Base-by-base conservation (phyloP, 1,139 yeast genomes). In the Sugiyamaella neomexicana region DNA sequence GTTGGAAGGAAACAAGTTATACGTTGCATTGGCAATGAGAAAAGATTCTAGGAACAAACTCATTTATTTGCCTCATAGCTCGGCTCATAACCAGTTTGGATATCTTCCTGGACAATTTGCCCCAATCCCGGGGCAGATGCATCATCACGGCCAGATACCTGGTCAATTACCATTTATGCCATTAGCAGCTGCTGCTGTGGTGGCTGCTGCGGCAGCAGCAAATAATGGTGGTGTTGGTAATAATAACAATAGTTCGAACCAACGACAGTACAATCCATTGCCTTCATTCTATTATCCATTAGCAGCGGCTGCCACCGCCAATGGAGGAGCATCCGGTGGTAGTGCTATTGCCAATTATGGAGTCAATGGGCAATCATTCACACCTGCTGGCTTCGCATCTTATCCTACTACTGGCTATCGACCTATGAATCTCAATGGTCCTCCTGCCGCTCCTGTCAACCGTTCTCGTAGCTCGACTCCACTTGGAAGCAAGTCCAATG, bases 21-120 rank as follows among this genome's bases (percentile, higher is more conserved):
- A 87, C 70, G 97, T 90, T 74, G 96, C 96, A 60, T 82, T 89
- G 71, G 97, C 97, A 66, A 96, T 89, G 80, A 84, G 95, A 74
- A 86, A 86, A 75, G 96, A 88, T 68, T 40, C 46, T 16, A 2
- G 46, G 10, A 48, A 41, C 32, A 48, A 48, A 20, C 10, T 48
- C 17, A 40, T 41, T 32, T 48, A n/a, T 48, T 27, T 48, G n/a
- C 50, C 50, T 12, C 52, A 37, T 34, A 13, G 27, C 25, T 23
- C n/a, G 20, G 9, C 34, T 23, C 50, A 31, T 23, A 36, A 36
- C 27, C 51, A 47, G 25, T 47, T 47, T 20, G 45, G 45, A 8
- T 47, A 47, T 29, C 15, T 47, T 10, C 37, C 50, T 4, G 42
- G 42, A 7, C 50, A 46, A 9, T 46, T 36, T 34, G 48, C 40